These are phyloP conservation scores for Knoxia roxburghii DNA, from an alignment of 257 asterid genomes.

Conservation along the genomic window DNA sequence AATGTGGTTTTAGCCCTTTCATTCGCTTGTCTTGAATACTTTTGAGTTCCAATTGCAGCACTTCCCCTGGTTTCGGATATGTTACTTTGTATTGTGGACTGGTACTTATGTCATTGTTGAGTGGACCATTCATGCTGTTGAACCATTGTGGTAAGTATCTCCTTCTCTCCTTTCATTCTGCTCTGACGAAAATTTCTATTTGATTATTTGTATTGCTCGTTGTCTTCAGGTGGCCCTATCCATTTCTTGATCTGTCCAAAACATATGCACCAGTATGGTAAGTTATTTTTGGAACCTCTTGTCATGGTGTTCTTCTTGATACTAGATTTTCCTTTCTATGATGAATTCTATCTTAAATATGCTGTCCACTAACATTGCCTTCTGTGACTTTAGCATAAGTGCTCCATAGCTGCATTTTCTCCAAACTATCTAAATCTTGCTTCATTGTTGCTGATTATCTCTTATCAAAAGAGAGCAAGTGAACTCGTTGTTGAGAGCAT, in stretches of 20 bases:
- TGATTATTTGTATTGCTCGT: constrained; percentile 6
- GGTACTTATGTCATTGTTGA: constrained; percentile 75
- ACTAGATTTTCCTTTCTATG: background rate
- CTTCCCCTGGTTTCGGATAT: constrained; percentile 77
- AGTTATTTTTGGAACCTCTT: constrained; percentile 15
- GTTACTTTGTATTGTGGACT: constrained; percentile 70
- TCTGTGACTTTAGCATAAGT: background rate
- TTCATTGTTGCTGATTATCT: background rate
- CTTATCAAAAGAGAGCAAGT: background rate
- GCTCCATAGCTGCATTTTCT: background rate
- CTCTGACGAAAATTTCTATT: background rate
- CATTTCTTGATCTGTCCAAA: constrained; percentile 69
- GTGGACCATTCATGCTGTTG: constrained; percentile 73
- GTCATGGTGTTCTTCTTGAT: background rate
- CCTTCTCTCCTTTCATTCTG: constrained; percentile 1
- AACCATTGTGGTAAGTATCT: constrained; percentile 48
- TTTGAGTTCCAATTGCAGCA: constrained; percentile 39
- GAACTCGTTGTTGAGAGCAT: background rate
- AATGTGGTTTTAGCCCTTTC: constrained; percentile 12
- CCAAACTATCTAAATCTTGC: background rate
- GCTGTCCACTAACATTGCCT: background rate
- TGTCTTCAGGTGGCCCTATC: constrained; percentile 93
- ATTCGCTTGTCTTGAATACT: constrained; percentile 4
- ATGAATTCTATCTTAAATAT: background rate
- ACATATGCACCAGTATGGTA: constrained; percentile 64